These are phyloP conservation scores for Erodium moschatum DNA, from an alignment of 441 rosid species.

Conservation along the genomic window DNA sequence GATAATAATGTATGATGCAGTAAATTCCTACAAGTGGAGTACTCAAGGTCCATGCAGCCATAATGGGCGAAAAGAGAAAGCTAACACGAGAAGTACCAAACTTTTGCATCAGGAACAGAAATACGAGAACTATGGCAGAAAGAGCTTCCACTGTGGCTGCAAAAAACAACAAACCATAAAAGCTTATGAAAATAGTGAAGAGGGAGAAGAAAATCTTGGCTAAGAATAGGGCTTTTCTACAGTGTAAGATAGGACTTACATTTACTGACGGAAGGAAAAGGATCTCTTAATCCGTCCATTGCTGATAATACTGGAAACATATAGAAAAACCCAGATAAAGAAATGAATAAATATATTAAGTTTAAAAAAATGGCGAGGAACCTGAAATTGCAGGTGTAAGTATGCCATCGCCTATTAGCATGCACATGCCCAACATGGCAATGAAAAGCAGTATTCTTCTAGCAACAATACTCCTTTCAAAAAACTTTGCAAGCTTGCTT, in stretches of 20 bases:
- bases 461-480: constrained; percentile 47
- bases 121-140: constrained; percentile 43
- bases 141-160: constrained; percentile 53
- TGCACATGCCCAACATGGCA: constrained; percentile 62
- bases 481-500: constrained; percentile 43
- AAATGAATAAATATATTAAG: not conserved
- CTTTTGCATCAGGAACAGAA: constrained; percentile 50
- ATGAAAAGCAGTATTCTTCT: constrained; percentile 47
- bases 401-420: constrained; percentile 67
- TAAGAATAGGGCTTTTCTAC: not conserved
- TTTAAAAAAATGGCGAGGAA: constrained; percentile 18
- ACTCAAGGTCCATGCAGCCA: constrained; percentile 54
- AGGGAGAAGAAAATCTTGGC: not conserved
- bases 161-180: constrained; percentile 19
- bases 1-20: constrained; percentile 47
- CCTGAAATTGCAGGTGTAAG: constrained; percentile 70
- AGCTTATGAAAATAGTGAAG: not conserved
- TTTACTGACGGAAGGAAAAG: constrained; percentile 46
- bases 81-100: constrained; percentile 58
- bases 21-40: constrained; percentile 59
- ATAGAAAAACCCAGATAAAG: not conserved
- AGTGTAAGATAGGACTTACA: constrained; percentile 30
- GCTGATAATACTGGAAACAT: constrained; percentile 47
- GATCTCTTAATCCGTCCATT: constrained; percentile 53
- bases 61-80: constrained; percentile 59